phyloP scores from a whole-genome alignment of 129 eudicot genomes.

The Helianthus tuberosus region DNA sequence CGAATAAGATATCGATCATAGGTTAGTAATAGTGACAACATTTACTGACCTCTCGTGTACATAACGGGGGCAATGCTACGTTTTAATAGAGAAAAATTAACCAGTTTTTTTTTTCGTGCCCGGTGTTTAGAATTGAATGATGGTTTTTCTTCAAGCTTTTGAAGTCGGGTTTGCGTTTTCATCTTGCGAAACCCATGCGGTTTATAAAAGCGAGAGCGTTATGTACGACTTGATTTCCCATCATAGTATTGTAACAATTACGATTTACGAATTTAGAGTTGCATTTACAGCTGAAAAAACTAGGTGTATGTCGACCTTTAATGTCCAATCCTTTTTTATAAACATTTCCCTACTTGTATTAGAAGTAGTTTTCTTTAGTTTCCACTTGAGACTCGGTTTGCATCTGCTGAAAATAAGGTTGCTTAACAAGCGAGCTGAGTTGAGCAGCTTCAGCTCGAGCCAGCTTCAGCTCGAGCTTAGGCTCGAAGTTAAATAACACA shows the following conservation, averaged over 20 bases:
- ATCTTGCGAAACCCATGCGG: neutral
- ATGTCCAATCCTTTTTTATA: too few relatives aligned
- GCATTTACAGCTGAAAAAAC: neutral
- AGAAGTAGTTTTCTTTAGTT: too few relatives aligned
- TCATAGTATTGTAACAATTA: neutral
- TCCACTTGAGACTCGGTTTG: too few relatives aligned
- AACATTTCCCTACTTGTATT: too few relatives aligned
- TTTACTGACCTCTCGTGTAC: slow-evolving; percentile 40
- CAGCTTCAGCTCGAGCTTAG: too few relatives aligned
- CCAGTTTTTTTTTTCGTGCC: slow-evolving; percentile 12
- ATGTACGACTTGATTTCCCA: slow-evolving; percentile 14
- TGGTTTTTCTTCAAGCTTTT: slow-evolving; percentile 15
- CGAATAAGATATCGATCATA: neutral
- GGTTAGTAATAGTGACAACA: slow-evolving; percentile 23
- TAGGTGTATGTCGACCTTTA: too few relatives aligned
- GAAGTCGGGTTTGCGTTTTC: neutral
- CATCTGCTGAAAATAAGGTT: too few relatives aligned
- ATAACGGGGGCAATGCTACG: slow-evolving; percentile 32
- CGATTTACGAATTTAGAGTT: neutral
- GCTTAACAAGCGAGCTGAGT: too few relatives aligned
- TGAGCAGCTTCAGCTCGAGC: too few relatives aligned
- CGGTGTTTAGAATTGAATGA: slow-evolving; percentile 19
- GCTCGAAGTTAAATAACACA: too few relatives aligned
- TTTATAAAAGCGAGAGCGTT: slow-evolving; percentile 5
- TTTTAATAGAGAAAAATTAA: slow-evolving; percentile 24